phyloP scores from a whole-genome alignment of 139 green algal species.

The Deuterostichococcus epilithicus region DNA sequence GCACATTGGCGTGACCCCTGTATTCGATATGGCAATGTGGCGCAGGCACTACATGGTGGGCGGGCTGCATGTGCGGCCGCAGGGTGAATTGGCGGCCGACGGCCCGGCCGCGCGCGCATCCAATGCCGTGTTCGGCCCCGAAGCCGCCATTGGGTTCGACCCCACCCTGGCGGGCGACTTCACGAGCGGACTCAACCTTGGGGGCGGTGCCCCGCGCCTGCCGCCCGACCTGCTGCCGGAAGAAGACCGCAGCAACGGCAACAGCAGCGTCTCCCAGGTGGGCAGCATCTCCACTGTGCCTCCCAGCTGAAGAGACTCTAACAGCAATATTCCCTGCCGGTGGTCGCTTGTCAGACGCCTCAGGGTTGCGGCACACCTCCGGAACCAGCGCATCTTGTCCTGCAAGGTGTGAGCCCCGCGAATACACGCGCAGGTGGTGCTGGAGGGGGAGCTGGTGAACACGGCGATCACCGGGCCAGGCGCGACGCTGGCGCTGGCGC shows the following conservation, averaged over 20 bases:
- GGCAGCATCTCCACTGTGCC: too few relatives aligned
- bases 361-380: too few relatives aligned
- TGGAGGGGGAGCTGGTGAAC: constrained; percentile 81
- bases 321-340: too few relatives aligned
- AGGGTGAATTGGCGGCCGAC: constrained; percentile 1
- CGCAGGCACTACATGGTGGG: constrained; percentile 64
- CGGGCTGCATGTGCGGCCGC: constrained; percentile 11
- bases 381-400: too few relatives aligned
- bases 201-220: too few relatives aligned
- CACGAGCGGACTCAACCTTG: neutral
- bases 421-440: constrained; percentile 55
- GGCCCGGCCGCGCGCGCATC: neutral
- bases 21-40: too few relatives aligned
- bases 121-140: constrained; percentile 21
- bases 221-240: neutral
- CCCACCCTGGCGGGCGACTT: constrained; percentile 32
- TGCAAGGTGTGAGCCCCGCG: too few relatives aligned
- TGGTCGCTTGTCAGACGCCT: too few relatives aligned
- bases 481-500: constrained; percentile 79
- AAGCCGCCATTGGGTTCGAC: constrained; percentile 32
- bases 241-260: neutral
- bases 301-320: too few relatives aligned
- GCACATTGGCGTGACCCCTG: too few relatives aligned
- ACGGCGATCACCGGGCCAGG: constrained; percentile 79
- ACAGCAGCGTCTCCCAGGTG: neutral